Percentiles rank a stretch among this genome's conserved stretches.
Evolutionary conservation across 1,284 basidiomycete species (phyloP).

Genomic region (Mycocalia duriaeana): DNA sequence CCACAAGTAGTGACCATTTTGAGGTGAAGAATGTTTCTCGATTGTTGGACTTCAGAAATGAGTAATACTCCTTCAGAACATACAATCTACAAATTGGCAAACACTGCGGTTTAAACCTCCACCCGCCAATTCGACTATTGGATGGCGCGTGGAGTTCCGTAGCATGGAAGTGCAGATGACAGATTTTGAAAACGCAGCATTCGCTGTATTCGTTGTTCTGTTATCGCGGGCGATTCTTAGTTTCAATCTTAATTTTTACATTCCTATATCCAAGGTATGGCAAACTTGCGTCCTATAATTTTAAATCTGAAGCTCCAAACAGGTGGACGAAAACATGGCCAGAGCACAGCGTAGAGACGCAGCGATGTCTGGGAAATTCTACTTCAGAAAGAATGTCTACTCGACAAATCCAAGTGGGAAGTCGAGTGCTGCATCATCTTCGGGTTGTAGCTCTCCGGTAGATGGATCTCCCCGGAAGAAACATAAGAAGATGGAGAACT

Average conservation of each 20-base stretch:
- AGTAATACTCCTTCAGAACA: slow-evolving; percentile 54
- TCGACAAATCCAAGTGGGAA: slow-evolving; percentile 45
- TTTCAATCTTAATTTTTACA: slow-evolving; percentile 92
- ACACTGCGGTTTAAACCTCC: slow-evolving; percentile 98
- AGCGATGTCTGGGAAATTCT: slow-evolving; percentile 71
- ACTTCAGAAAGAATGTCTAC: slow-evolving; percentile 87
- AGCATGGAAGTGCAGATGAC: slow-evolving; percentile 99
- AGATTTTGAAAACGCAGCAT: slow-evolving; percentile 98
- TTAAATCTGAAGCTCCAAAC: slow-evolving; percentile 2
- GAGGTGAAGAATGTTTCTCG: no score
- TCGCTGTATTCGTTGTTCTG: slow-evolving; percentile 90
- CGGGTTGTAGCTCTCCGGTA: slow-evolving; percentile 46
- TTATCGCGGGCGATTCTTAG: slow-evolving; percentile 89
- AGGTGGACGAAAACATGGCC: slow-evolving; percentile 98
- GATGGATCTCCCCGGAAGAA: slow-evolving; percentile 40
- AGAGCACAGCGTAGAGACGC: slow-evolving; percentile 86
- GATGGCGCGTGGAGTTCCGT: slow-evolving; percentile 98
- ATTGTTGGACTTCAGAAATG: no score
- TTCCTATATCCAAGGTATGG: slow-evolving; percentile 90
- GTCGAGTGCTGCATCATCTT: slow-evolving; percentile 44
- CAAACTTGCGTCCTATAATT: neutral
- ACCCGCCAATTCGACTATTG: slow-evolving; percentile 85
- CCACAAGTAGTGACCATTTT: slow-evolving; percentile 88
- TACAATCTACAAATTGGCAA: slow-evolving; percentile 99
- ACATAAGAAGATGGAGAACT: slow-evolving; percentile 64